phyloP scores from a whole-genome alignment of 257 asterid genomes.

The Haberlea rhodopensis region DNA sequence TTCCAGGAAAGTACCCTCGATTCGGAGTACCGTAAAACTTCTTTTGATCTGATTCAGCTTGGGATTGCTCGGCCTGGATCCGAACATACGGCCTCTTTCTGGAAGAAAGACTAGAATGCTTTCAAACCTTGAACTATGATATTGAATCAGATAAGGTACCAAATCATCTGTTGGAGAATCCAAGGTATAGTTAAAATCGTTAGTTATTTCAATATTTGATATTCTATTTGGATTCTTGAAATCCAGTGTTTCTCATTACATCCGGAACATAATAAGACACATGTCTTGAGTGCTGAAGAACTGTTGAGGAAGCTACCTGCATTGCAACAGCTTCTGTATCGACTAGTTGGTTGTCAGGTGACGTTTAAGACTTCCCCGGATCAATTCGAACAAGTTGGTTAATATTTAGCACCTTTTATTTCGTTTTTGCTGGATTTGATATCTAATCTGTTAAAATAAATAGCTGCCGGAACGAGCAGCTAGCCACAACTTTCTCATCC shows the following conservation, averaged over 20 bases:
- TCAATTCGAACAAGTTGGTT: neutral
- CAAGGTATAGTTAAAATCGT: slow-evolving; percentile 37
- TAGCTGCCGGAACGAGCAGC: slow-evolving; percentile 92
- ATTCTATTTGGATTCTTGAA: neutral
- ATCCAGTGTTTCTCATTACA: neutral
- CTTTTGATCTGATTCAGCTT: slow-evolving; percentile 51
- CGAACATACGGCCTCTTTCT: slow-evolving; percentile 50
- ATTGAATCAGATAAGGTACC: slow-evolving; percentile 45
- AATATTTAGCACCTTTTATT: neutral
- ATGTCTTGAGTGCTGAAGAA: slow-evolving; percentile 44
- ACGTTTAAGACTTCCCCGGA: neutral
- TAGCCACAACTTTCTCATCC: slow-evolving; percentile 67
- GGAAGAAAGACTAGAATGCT: slow-evolving; percentile 55
- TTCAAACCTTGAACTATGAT: slow-evolving; percentile 42
- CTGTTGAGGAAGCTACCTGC: slow-evolving; percentile 71
- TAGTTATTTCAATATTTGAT: too few relatives aligned
- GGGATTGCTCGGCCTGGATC: slow-evolving; percentile 43
- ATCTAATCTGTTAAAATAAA: neutral
- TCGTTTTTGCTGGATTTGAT: too few relatives aligned
- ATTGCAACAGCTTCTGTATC: slow-evolving; percentile 75
- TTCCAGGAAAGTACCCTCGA: neutral
- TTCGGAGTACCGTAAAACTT: slow-evolving; percentile 13
- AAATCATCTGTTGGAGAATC: slow-evolving; percentile 40
- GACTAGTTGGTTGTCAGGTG: slow-evolving; percentile 82
- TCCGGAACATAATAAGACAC: slow-evolving; percentile 51